Evolutionary conservation across 2,329 filamentous ascomycete genomes (phyloP).

Genomic region (Colletotrichum abscissum): DNA sequence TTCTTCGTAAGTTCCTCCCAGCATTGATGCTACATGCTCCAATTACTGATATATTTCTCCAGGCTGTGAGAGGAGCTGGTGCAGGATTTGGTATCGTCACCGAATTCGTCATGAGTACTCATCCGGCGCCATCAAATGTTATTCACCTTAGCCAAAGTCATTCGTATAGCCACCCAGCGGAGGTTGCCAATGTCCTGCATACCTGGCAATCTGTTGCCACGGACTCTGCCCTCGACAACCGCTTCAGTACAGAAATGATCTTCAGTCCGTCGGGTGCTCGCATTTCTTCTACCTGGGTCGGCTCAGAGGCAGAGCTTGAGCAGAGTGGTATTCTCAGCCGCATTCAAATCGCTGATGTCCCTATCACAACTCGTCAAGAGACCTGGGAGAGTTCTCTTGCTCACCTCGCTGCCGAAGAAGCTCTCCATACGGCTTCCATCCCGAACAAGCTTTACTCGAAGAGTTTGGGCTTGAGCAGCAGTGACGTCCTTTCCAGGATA

Average conservation of each 20-base stretch:
- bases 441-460: slow-evolving; percentile 60
- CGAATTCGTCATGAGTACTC: slow-evolving; percentile 43
- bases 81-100: slow-evolving; percentile 51
- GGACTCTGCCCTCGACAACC: slow-evolving; percentile 59
- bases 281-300: slow-evolving; percentile 65
- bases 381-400: slow-evolving; percentile 68
- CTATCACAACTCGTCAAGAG: slow-evolving; percentile 53
- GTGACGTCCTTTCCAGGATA: slow-evolving; percentile 53
- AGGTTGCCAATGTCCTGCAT: slow-evolving; percentile 55
- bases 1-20: slow-evolving; percentile 38
- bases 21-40: background rate
- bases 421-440: slow-evolving; percentile 52
- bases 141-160: slow-evolving; percentile 64
- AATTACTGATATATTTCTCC: background rate
- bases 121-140: slow-evolving; percentile 54
- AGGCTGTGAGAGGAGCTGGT: slow-evolving; percentile 46
- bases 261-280: slow-evolving; percentile 57
- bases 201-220: slow-evolving; percentile 63
- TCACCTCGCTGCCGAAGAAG: slow-evolving; percentile 54
- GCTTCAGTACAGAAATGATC: slow-evolving; percentile 62
- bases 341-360: slow-evolving; percentile 49
- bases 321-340: slow-evolving; percentile 52
- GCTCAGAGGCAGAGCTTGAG: slow-evolving; percentile 60
- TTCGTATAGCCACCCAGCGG: slow-evolving; percentile 53
- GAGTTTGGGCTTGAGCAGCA: slow-evolving; percentile 56